Evolutionary conservation across 768 basidiomycete genomes (phyloP).

Genomic region (Rhizopogon vesiculosus): DNA sequence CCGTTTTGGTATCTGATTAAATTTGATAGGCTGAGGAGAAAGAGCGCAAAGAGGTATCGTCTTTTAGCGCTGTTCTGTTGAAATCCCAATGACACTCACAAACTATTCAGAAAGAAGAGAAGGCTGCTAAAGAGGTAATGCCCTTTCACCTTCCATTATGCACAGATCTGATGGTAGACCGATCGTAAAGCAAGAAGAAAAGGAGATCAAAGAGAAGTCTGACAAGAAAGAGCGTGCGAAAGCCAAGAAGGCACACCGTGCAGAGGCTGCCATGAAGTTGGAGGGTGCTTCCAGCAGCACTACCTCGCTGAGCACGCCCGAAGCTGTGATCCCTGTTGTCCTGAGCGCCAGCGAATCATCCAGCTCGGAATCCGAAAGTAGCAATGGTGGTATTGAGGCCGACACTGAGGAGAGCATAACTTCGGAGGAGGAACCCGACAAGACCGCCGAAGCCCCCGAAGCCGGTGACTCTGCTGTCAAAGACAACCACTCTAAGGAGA

Average conservation of each 20-base stretch:
- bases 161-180: not conserved
- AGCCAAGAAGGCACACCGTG: constrained; percentile 41
- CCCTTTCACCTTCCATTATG: constrained; percentile 1
- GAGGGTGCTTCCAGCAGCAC: constrained; percentile 12
- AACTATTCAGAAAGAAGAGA: constrained; percentile 40
- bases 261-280: constrained; percentile 27
- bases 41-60: constrained; percentile 54
- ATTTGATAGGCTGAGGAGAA: constrained; percentile 51
- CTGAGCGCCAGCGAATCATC: constrained; percentile 32
- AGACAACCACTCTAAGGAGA: constrained; percentile 46
- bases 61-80: not conserved
- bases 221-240: constrained; percentile 57
- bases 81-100: constrained; percentile 4
- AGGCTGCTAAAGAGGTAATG: constrained; percentile 52
- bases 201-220: constrained; percentile 47
- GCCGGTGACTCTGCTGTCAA: constrained; percentile 10
- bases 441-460: constrained; percentile 21
- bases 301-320: constrained; percentile 6
- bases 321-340: constrained; percentile 17
- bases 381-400: constrained; percentile 58
- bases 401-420: constrained; percentile 76
- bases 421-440: constrained; percentile 62
- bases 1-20: not conserved
- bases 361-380: constrained; percentile 56
- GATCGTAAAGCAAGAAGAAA: constrained; percentile 34